Base-by-base conservation (phyloP, 495 filamentous ascomycete genomes). In the Trichoderma erinaceum region DNA sequence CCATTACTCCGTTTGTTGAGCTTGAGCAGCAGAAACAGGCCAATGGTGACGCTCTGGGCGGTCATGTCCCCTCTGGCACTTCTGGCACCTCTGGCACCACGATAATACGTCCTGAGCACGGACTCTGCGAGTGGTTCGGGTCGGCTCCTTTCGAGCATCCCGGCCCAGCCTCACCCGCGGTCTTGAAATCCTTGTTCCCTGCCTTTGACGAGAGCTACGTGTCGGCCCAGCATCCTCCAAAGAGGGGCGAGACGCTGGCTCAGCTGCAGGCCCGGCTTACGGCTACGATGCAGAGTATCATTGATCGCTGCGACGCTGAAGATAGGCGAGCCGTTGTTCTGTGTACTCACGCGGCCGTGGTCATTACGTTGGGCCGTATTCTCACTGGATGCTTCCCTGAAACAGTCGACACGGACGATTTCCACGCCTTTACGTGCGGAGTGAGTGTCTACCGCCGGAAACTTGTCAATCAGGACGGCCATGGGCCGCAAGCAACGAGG, bases 71-170 rank as follows among this genome's bases (percentile, higher is more conserved):
- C 32, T 35, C 2, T 25, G 8, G 15, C 52, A 29, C 21, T 27
- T 5, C 10, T 5, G 32, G 3, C 35, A 12, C 32, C 32, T 12
- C 29, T 27, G 65, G 21, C 41, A 12, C 21, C 21, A 66, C 63
- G 27, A 77, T 80, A 63, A 86, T 94, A 41, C 83, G 86, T 41
- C 83, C 87, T 63, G 92, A 97, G 74, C 88, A 86, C 70, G 92
- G 92, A 11, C 66, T 96, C 61, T 91, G 90, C 63, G 95, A 99
- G 84, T 99, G 93, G 91, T 98, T 91, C 77, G 95, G 95, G 41
- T 72, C 78, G 4, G 90, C 90, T 11, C 78, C 81, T 71, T 98
- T 97, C 79, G 79, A 90, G 65, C 95, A 99, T 74, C 95, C 95
- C 0, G 82, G 85, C 0, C 92, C 94, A 0, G 90, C 92, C 18